These are phyloP conservation scores for Aspergillus oerlinghausenensis DNA, from an alignment of 2,329 filamentous ascomycete genomes.

Conservation along the genomic window DNA sequence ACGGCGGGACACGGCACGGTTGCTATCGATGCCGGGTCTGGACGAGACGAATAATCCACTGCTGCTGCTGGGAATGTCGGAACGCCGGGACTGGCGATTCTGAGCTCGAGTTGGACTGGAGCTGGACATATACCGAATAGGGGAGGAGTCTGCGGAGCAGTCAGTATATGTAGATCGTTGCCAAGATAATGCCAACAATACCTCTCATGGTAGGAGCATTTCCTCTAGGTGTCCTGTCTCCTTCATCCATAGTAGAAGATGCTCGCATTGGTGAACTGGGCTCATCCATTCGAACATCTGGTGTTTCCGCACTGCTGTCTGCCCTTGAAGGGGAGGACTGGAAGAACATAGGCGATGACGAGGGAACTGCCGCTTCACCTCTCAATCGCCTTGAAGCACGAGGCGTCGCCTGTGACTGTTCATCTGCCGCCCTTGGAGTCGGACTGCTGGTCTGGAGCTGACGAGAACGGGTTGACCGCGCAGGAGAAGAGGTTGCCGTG, in stretches of 20 bases:
- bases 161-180: neutral
- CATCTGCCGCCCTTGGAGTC: conserved; percentile 14
- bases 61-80: conserved; percentile 74
- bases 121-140: conserved; percentile 84
- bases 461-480: conserved; percentile 29
- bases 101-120: conserved; percentile 71
- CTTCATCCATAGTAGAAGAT: conserved; percentile 36
- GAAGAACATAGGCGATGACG: conserved; percentile 79
- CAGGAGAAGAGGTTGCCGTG: conserved; percentile 37
- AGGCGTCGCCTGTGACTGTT: conserved; percentile 40
- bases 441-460: conserved; percentile 32
- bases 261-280: conserved; percentile 47
- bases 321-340: conserved; percentile 53
- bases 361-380: conserved; percentile 43
- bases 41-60: conserved; percentile 79
- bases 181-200: conserved; percentile 18
- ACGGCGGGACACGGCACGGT: conserved; percentile 58
- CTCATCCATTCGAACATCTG: conserved; percentile 39
- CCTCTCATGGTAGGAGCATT: conserved; percentile 35
- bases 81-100: conserved; percentile 53
- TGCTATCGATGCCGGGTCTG: conserved; percentile 48
- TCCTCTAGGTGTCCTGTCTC: conserved; percentile 41
- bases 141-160: conserved; percentile 69
- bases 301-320: conserved; percentile 38
- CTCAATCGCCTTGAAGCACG: conserved; percentile 41